These are phyloP conservation scores for Xylariaceae sp. DNA, from an alignment of 2,329 filamentous ascomycete species.

Conservation along the genomic window DNA sequence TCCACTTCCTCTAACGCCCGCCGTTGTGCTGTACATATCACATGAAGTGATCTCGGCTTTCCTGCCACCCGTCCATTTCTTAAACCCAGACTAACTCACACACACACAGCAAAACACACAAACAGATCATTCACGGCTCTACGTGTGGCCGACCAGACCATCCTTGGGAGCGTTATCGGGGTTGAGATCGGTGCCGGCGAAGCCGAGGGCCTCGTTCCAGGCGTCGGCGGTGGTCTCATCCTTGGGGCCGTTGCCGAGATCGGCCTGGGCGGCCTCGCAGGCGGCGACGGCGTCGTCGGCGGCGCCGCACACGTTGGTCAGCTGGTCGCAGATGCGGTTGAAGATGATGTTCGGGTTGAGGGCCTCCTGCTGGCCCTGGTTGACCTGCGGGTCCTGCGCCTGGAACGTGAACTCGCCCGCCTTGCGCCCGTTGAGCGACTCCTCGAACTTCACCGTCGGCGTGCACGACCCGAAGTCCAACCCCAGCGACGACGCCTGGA, in stretches of 20 bases:
- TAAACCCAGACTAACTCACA: not conserved
- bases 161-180: conserved; percentile 42
- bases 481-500: conserved; percentile 35
- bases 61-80: not conserved
- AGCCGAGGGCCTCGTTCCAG: conserved; percentile 47
- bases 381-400: conserved; percentile 63
- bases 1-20: not conserved
- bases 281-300: conserved; percentile 60
- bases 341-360: conserved; percentile 75
- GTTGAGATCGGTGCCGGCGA: conserved; percentile 43
- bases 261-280: conserved; percentile 54
- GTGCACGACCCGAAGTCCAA: conserved; percentile 58
- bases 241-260: conserved; percentile 37
- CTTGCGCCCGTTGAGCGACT: conserved; percentile 58
- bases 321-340: conserved; percentile 71
- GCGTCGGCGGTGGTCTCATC: conserved; percentile 43
- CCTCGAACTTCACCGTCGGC: conserved; percentile 62
- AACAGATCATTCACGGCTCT: conserved; percentile 8
- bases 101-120: not conserved
- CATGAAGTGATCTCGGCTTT: not conserved
- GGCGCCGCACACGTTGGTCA: conserved; percentile 67
- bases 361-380: conserved; percentile 66
- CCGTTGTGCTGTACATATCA: conserved; percentile 9
- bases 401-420: conserved; percentile 69
- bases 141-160: conserved; percentile 43